Conservation (phyloP, 169 alveolate species). For the Cyclospora cayetanensis region DNA sequence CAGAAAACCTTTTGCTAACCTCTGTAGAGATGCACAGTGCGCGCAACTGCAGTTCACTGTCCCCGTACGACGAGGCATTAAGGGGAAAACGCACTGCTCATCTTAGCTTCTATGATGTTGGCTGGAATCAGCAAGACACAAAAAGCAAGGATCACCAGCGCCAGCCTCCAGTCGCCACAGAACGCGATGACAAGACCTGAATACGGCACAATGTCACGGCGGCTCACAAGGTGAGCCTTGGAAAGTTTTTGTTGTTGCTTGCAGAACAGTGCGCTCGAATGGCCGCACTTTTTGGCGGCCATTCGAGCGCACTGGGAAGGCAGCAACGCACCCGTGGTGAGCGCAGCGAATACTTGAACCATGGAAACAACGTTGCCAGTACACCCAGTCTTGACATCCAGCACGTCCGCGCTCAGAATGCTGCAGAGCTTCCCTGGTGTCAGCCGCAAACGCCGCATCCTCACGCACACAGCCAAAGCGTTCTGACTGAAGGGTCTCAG, state of each 20-base stretch:
- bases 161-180: slow-evolving; percentile 56
- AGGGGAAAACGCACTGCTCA: background rate
- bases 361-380: slow-evolving; percentile 58
- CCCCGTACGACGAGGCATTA: too few relatives aligned
- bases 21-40: background rate
- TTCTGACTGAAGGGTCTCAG: too few relatives aligned
- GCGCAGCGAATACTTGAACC: background rate
- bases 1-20: too few relatives aligned
- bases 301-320: too few relatives aligned
- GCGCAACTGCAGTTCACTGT: background rate
- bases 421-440: slow-evolving; percentile 17
- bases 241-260: background rate
- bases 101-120: slow-evolving; percentile 14
- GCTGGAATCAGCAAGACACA: slow-evolving; percentile 41
- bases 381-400: slow-evolving; percentile 57
- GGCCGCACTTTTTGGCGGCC: background rate
- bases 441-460: background rate
- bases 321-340: background rate
- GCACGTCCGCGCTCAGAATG: slow-evolving; percentile 65
- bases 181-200: slow-evolving; percentile 62
- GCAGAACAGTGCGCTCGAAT: background rate
- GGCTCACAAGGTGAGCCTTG: too few relatives aligned
- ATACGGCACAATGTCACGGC: background rate
- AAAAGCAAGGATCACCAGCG: slow-evolving; percentile 47
- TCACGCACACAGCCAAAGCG: too few relatives aligned